Evolutionary conservation across 495 filamentous ascomycete species (phyloP).

Genomic region (Podospora pseudoanserina): DNA sequence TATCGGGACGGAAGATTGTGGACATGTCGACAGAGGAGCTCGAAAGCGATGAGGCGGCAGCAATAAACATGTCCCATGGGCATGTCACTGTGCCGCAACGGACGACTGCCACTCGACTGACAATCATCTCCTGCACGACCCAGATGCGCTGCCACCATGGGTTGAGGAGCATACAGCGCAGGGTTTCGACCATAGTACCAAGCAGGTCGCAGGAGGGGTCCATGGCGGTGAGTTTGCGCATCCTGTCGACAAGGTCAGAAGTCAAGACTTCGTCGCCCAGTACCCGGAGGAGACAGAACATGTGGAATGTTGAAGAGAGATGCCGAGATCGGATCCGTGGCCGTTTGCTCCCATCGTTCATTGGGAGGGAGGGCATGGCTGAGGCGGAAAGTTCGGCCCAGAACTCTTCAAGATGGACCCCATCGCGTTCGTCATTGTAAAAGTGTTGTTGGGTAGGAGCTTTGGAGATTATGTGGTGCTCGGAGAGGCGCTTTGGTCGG

Average conservation of each 20-base stretch:
- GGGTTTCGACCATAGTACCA: neutral
- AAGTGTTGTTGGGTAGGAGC: neutral
- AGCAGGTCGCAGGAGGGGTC: neutral
- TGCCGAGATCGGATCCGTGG: neutral
- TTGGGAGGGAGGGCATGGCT: neutral
- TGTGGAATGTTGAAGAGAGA: neutral
- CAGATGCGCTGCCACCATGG: constrained; percentile 14
- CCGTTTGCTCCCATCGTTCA: no score
- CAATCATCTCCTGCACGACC: constrained; percentile 13
- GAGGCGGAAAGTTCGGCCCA: neutral
- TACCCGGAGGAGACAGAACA: neutral
- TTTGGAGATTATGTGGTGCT: neutral
- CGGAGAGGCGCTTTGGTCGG: neutral
- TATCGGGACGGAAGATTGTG: neutral
- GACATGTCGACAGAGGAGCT: neutral
- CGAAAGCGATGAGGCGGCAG: neutral
- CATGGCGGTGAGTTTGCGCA: neutral
- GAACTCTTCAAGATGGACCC: neutral
- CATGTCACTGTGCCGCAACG: constrained; percentile 4
- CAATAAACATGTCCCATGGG: constrained; percentile 8
- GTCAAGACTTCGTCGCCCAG: neutral
- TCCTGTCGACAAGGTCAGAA: neutral
- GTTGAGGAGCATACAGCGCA: constrained; percentile 8
- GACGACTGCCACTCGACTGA: neutral
- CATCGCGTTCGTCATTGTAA: neutral